Conservation (phyloP, 75 land plant species). For the Larix kaempferi region DNA sequence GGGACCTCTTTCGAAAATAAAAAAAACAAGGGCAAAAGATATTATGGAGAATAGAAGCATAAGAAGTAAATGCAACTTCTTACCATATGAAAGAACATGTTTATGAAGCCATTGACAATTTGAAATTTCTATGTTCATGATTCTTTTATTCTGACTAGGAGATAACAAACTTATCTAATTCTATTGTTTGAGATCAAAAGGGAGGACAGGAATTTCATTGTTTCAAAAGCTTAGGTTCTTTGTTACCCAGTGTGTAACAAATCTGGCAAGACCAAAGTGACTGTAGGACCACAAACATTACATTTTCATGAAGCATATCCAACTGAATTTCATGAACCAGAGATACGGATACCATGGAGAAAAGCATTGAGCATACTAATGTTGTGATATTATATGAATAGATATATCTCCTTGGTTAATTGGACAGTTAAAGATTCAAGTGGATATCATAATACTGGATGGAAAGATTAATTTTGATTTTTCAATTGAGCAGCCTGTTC, state of each 20-base stretch:
- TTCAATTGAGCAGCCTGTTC: neutral
- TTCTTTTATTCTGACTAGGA: constrained; percentile 6
- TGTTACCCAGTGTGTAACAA: neutral
- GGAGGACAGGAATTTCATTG: neutral
- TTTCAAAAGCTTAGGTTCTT: neutral
- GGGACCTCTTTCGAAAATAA: neutral
- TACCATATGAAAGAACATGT: neutral
- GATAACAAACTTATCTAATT: neutral
- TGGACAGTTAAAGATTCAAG: neutral
- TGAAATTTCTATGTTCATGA: constrained; percentile 10
- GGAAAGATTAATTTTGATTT: neutral
- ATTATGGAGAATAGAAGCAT: neutral
- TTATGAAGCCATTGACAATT: neutral
- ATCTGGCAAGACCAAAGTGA: neutral
- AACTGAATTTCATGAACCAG: neutral
- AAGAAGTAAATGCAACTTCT: neutral
- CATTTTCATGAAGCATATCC: neutral
- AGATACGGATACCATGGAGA: neutral
- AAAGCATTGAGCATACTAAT: too few relatives aligned
- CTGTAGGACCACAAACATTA: neutral
- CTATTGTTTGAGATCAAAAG: neutral
- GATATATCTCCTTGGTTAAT: neutral
- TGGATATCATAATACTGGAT: neutral
- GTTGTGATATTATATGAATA: too few relatives aligned
- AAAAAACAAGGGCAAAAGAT: neutral